Percentiles rank a stretch among this genome's conserved stretches.
Evolutionary conservation across 2,329 filamentous ascomycete species (phyloP).

Genomic region (Calonectria naviculata): DNA sequence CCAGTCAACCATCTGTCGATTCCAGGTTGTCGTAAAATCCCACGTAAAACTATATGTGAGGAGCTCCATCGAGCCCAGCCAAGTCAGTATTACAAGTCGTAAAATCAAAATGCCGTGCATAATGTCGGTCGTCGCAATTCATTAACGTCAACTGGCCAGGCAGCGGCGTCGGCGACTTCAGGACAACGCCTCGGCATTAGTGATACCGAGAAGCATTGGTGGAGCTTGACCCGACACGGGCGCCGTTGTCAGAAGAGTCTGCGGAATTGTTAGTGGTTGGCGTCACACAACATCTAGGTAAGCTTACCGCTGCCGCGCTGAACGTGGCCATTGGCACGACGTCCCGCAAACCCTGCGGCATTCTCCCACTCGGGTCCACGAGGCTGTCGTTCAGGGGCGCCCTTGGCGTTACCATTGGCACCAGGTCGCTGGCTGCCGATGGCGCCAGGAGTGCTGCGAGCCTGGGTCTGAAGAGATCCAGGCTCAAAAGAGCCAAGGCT

Average conservation of each 20-base stretch:
- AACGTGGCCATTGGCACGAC: constrained; percentile 70
- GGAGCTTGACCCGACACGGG: constrained; percentile 50
- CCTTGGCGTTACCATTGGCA: constrained; percentile 56
- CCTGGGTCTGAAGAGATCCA: constrained; percentile 48
- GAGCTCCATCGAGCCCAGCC: constrained; percentile 34
- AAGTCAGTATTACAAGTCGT: constrained; percentile 52
- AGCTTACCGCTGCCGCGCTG: constrained; percentile 70
- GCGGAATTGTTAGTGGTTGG: constrained; percentile 24
- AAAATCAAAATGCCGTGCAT: constrained; percentile 47
- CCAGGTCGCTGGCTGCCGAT: constrained; percentile 74
- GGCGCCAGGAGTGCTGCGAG: constrained; percentile 66
- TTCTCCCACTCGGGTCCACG: constrained; percentile 72
- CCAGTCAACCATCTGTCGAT: constrained; percentile 22
- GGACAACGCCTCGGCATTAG: constrained; percentile 34
- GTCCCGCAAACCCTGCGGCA: constrained; percentile 62
- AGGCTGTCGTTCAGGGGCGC: constrained; percentile 71
- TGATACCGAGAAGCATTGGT: constrained; percentile 51
- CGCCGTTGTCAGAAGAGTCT: constrained; percentile 58
- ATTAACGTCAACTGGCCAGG: constrained; percentile 35
- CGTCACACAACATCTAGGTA: neutral
- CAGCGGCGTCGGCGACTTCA: constrained; percentile 11
- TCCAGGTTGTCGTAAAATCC: constrained; percentile 39
- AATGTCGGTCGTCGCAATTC: constrained; percentile 39
- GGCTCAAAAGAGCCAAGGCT: constrained; percentile 64
- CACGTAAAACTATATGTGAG: constrained; percentile 46